These are phyloP conservation scores for Stropharia rugosoannulata DNA, from an alignment of 768 basidiomycete species.

Conservation along the genomic window DNA sequence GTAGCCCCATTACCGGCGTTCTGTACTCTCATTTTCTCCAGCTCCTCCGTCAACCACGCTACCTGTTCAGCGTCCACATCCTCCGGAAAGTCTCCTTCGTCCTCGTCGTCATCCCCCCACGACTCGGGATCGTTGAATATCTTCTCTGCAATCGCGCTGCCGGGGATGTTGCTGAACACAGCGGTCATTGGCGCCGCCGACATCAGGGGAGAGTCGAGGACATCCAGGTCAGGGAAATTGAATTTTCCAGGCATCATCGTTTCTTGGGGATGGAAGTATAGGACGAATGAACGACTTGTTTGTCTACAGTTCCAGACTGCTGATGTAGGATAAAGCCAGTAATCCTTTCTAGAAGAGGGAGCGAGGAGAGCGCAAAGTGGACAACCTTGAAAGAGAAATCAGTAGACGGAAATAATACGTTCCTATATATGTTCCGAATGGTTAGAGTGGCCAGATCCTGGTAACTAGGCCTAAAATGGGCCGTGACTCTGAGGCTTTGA, in stretches of 20 bases:
- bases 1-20: conserved; percentile 14
- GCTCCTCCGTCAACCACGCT: conserved; percentile 34
- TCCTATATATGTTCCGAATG: conserved; percentile 5
- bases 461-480: neutral
- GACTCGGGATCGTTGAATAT: conserved; percentile 45
- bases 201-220: conserved; percentile 36
- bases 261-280: conserved; percentile 7
- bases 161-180: conserved; percentile 28
- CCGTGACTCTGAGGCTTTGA: neutral
- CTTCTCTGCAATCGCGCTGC: conserved; percentile 39
- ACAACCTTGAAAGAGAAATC: neutral
- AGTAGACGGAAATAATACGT: neutral
- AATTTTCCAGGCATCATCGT: conserved; percentile 28
- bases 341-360: conserved; percentile 8
- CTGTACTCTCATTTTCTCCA: conserved; percentile 26
- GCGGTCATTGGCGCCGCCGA: conserved; percentile 29
- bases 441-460: neutral
- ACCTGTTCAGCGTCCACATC: conserved; percentile 23
- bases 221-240: conserved; percentile 36
- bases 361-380: neutral
- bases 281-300: conserved; percentile 11
- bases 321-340: conserved; percentile 12
- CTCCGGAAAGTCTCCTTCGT: conserved; percentile 24
- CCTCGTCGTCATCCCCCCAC: conserved; percentile 32
- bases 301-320: conserved; percentile 29